Evolutionary conservation across 2,329 filamentous ascomycete genomes (phyloP).

Genomic region (Lasiodiplodia sp.): DNA sequence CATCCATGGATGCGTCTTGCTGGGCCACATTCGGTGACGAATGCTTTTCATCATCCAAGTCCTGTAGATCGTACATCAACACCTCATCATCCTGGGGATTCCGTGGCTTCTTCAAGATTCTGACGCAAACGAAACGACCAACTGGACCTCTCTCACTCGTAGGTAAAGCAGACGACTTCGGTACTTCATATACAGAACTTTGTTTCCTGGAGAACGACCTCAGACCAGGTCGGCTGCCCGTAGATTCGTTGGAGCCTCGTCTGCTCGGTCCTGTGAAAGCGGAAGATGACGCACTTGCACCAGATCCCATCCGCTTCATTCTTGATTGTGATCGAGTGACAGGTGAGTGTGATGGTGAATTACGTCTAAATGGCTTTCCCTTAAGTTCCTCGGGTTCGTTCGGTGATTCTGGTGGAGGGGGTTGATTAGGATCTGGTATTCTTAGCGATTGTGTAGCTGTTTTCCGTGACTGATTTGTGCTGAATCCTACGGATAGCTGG

Average conservation of each 20-base stretch:
- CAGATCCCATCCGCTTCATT: not conserved
- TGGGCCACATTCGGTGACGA: not conserved
- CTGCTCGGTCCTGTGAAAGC: not conserved
- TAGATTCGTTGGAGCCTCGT: not conserved
- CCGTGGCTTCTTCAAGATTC: not conserved
- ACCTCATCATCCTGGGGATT: not conserved
- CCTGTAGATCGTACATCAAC: not conserved
- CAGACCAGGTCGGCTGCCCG: not conserved
- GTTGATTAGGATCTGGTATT: not conserved
- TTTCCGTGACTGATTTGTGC: not conserved
- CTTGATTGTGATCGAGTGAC: not conserved
- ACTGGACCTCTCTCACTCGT: not conserved
- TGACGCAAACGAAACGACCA: not conserved
- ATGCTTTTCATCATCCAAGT: not conserved
- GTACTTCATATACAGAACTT: not conserved
- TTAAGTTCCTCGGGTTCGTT: not conserved
- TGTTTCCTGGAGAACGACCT: not conserved
- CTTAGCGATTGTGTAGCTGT: not conserved
- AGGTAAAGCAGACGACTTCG: not conserved
- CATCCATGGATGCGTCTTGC: not conserved
- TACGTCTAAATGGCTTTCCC: not conserved
- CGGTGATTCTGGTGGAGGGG: not conserved
- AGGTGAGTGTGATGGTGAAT: not conserved
- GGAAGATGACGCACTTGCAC: not conserved
- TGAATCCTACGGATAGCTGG: not conserved